Percentiles rank a stretch among this genome's conserved stretches.
These are phyloP conservation scores for Tetrastigma voinierianum DNA, from an alignment of 164 flowering plant genomes.

Conservation along the genomic window DNA sequence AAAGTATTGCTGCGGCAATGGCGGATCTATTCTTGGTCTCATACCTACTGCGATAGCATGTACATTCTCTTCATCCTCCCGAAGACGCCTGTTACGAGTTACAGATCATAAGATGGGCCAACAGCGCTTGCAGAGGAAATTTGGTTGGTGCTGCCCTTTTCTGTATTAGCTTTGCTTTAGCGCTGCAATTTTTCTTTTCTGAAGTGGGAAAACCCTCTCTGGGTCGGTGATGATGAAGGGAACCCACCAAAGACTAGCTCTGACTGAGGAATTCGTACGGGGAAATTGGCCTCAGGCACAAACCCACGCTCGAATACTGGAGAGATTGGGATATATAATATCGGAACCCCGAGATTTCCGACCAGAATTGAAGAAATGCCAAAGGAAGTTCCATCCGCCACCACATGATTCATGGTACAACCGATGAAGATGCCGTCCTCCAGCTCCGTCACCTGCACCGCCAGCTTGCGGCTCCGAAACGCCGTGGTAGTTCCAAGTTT, in stretches of 20 bases:
- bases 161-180: not conserved
- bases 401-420: constrained; percentile 38
- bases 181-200: constrained; percentile 7
- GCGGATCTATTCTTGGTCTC: too few species aligned
- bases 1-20: too few species aligned
- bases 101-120: constrained; percentile 14
- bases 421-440: constrained; percentile 43
- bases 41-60: too few species aligned
- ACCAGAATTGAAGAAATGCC: constrained; percentile 53
- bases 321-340: constrained; percentile 16
- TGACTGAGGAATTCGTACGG: constrained; percentile 18
- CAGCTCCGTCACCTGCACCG: constrained; percentile 49
- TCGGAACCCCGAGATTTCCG: constrained; percentile 30
- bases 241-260: too few species aligned
- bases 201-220: constrained; percentile 21
- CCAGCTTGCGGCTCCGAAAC: constrained; percentile 25
- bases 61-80: too few species aligned
- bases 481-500: constrained; percentile 27
- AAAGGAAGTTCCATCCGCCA: constrained; percentile 37
- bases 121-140: constrained; percentile 23
- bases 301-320: constrained; percentile 28
- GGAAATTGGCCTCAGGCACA: constrained; percentile 5
- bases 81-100: constrained; percentile 8
- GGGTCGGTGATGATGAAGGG: not conserved
- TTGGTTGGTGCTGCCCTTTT: not conserved